These are phyloP conservation scores for Penicillium pulvis DNA, from an alignment of 495 filamentous ascomycete species.

Conservation along the genomic window DNA sequence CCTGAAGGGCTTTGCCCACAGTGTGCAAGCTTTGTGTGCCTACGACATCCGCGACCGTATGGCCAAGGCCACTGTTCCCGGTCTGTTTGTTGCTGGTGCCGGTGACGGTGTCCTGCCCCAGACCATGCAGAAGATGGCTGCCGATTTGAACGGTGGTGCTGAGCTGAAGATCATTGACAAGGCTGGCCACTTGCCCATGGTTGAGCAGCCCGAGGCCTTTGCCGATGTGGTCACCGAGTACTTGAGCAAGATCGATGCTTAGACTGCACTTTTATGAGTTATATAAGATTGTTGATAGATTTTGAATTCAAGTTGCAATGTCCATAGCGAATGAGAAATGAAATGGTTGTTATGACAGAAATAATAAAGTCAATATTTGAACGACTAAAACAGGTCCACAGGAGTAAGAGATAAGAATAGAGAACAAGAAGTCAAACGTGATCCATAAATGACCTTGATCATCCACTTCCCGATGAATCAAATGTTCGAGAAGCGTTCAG, in stretches of 20 bases:
- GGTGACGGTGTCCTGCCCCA: conserved; percentile 74
- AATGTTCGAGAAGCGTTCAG: conserved; percentile 2
- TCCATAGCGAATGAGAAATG: conserved; percentile 11
- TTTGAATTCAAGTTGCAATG: not conserved
- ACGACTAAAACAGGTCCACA: not conserved
- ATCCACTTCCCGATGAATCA: not conserved
- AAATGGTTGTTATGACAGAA: conserved; percentile 5
- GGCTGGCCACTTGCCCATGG: conserved; percentile 83
- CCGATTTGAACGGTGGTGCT: conserved; percentile 52
- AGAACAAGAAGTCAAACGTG: not conserved
- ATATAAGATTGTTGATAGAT: not conserved
- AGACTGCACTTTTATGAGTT: not conserved
- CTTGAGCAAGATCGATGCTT: conserved; percentile 39
- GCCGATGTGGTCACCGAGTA: conserved; percentile 60
- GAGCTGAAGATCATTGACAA: conserved; percentile 61
- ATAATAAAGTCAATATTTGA: not conserved
- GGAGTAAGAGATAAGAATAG: not conserved
- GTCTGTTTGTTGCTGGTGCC: conserved; percentile 67
- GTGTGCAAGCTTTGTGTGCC: conserved; percentile 71
- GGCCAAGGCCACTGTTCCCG: conserved; percentile 57
- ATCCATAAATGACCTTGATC: not conserved
- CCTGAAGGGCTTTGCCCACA: conserved; percentile 67
- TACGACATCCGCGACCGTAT: conserved; percentile 72
- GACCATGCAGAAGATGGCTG: conserved; percentile 74
- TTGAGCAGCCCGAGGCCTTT: conserved; percentile 68